Base-by-base conservation (phyloP, 2,329 filamentous ascomycete species). In the Fusarium brachygibbosum region DNA sequence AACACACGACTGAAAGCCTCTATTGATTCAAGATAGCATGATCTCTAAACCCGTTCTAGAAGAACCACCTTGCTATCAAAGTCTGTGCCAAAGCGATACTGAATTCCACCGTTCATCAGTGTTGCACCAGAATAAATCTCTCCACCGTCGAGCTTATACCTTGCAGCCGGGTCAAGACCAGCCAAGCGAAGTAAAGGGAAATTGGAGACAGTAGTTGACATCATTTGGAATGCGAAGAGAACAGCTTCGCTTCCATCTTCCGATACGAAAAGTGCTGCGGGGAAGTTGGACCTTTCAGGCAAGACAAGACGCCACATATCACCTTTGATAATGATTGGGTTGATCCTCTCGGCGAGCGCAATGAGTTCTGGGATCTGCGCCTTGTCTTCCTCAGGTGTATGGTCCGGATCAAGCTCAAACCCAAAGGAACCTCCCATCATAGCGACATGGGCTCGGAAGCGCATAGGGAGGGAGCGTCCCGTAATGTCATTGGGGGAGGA, bases 381-480 rank as follows among this genome's bases (percentile, higher is more conserved):
- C 46, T 79, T 81, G n/a, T 91, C 88, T 14, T 84, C 83, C 0
- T 79, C 79, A 0, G 77, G 76, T 8, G 89, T 82, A 10, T 84
- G 80, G 0, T 78, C 78, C 0, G 88, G 89, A 71, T 90, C 83
- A 10, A 91, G 82, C 74, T 91, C 88, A 13, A 91, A 82, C 0
- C 89, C 89, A 68, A 91, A 91, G 0, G 87, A 89, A 3, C 88
- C 88, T 57, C 89, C 89, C 88, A 90, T 90, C 81, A 90, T 87
- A 8, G 89, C 89, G 0, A 91, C 88, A 57, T 90, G 88, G 0
- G 86, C 87, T 34, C 89, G 87, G 79, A 91, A 90, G 2, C 77
- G 76, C 14, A 91, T 81, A 0, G 88, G 84, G 2, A 85, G 85
- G 2, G 82, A 85, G 21, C 88, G 86, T 1, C 80, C 76, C 0